Conservation (phyloP, 495 filamentous ascomycete genomes). For the Podospora comata region DNA sequence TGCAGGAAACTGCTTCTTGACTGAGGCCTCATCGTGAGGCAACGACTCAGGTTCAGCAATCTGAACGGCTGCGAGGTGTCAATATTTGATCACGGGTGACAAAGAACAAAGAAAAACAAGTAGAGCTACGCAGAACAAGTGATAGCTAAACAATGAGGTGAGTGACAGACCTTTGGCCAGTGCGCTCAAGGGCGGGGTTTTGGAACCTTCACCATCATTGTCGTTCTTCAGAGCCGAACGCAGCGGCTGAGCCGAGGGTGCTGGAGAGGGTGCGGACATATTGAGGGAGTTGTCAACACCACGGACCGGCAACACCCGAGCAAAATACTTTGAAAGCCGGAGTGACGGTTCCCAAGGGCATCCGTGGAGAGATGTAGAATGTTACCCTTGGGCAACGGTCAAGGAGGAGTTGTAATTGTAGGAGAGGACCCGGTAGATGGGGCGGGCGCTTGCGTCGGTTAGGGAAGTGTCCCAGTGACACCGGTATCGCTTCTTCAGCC, state of each 20-base stretch:
- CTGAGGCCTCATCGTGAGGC: slow-evolving; percentile 37
- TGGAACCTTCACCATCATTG: slow-evolving; percentile 33
- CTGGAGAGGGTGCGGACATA: slow-evolving; percentile 31
- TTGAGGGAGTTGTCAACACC: slow-evolving; percentile 3
- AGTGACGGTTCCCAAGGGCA: slow-evolving; percentile 8
- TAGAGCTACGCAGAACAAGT: not conserved
- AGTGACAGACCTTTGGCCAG: slow-evolving; percentile 43
- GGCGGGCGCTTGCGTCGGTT: not conserved
- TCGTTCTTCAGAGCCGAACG: slow-evolving; percentile 47
- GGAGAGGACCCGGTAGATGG: not conserved
- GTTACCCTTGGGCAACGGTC: not conserved
- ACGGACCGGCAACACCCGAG: slow-evolving; percentile 9
- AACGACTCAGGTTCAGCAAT: slow-evolving; percentile 45
- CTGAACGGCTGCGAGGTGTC: slow-evolving; percentile 42
- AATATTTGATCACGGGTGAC: slow-evolving; percentile 12
- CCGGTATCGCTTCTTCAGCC: slow-evolving; percentile 4
- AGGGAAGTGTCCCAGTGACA: not conserved
- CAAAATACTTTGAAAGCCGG: slow-evolving; percentile 12
- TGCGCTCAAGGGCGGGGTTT: slow-evolving; percentile 34
- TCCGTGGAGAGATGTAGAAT: not conserved
- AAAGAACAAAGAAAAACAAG: not conserved
- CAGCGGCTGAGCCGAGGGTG: slow-evolving; percentile 28
- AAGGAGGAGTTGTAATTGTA: not conserved
- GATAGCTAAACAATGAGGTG: slow-evolving; percentile 2
- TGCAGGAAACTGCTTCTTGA: slow-evolving; percentile 46